Percentiles rank a stretch among this genome's conserved stretches.
phyloP scores from a whole-genome alignment of 2,329 filamentous ascomycete genomes.

The Monosporascus sp. region DNA sequence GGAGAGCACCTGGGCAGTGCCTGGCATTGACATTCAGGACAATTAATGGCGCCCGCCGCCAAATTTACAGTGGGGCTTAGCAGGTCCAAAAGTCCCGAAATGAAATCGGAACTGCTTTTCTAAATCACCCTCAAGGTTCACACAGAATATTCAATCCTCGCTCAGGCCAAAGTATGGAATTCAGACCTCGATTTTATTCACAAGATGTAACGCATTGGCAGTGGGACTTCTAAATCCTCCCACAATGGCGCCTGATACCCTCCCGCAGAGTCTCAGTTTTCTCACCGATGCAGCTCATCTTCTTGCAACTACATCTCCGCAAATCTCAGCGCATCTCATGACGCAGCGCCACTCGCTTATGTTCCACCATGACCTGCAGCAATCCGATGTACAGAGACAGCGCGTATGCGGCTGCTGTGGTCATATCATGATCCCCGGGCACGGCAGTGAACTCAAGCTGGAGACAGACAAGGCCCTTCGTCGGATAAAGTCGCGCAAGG shows the following conservation, averaged over 20 bases:
- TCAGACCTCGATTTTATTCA: not conserved
- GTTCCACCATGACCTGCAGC: constrained; percentile 38
- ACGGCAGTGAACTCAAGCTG: constrained; percentile 35
- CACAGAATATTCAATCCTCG: no score
- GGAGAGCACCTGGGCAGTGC: no score
- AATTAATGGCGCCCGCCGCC: no score
- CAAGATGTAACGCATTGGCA: not conserved
- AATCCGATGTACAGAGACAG: constrained; percentile 45
- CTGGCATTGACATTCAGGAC: no score
- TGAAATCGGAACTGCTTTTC: no score
- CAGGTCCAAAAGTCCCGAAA: no score
- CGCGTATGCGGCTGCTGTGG: constrained; percentile 57
- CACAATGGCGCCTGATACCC: constrained; percentile 17
- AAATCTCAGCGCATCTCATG: constrained; percentile 57
- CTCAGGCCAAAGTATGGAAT: not conserved
- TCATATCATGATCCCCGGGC: constrained; percentile 52
- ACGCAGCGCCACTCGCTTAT: constrained; percentile 45
- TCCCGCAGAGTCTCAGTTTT: constrained; percentile 30
- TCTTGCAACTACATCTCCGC: constrained; percentile 45
- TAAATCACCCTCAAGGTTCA: no score
- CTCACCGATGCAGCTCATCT: constrained; percentile 57
- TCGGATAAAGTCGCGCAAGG: constrained; percentile 31
- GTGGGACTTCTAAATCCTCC: not conserved
- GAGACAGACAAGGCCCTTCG: constrained; percentile 40
- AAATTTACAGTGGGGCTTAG: no score